Evolutionary conservation across 31 red algal genomes (phyloP), one percentile per base, ranked within the genome.

Genomic region (Asparagopsis taxiformis): DNA sequence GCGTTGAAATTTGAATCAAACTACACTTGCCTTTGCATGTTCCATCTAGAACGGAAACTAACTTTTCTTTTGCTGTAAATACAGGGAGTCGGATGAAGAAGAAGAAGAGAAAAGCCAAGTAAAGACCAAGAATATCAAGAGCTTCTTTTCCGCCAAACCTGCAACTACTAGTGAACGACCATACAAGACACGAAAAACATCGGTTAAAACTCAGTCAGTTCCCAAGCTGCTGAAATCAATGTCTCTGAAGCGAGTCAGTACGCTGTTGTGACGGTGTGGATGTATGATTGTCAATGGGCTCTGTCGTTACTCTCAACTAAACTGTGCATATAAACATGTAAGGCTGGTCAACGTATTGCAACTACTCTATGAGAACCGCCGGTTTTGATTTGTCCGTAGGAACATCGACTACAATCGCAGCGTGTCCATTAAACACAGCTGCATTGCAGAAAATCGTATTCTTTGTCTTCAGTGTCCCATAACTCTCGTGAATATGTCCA

Each of bases 401-500:
- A 20, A 85, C 58, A 28, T 85, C 81, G 46, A 85, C 62, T 2
- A 85, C 81, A 32, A 85, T 17, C 25, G 81, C 60, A 23, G 69
- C 20, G 9, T 85, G 69, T 17, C 62, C 83, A 61, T 89, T 83
- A 55, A 71, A 83, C 2, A 83, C 66, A 0, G 79, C 79, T 4
- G 74, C 84, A 54, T 89, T 89, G 36, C 70, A 78, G 51, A 89
- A 89, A 1, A 77, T 22, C 1, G 73, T 78, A 29, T 38, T 46
- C 31, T 56, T 72, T 17, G 56, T 52, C 25, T 68, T 37, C 56
- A 50, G 3, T 25, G 67, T 74, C 2, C 84, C 84, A 29, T 79
- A 89, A 38, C 74, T 75, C 53, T 74, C 73, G 41, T 89, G 84
- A 31, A 89, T 57, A 35, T 89, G 84, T 9, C 84, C 84, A 48